A percentile compares a stretch with the other conserved stretches of the same genome.
Evolutionary conservation across 805 yeast genomes (phyloP).

Genomic region (Nakazawaea populi): DNA sequence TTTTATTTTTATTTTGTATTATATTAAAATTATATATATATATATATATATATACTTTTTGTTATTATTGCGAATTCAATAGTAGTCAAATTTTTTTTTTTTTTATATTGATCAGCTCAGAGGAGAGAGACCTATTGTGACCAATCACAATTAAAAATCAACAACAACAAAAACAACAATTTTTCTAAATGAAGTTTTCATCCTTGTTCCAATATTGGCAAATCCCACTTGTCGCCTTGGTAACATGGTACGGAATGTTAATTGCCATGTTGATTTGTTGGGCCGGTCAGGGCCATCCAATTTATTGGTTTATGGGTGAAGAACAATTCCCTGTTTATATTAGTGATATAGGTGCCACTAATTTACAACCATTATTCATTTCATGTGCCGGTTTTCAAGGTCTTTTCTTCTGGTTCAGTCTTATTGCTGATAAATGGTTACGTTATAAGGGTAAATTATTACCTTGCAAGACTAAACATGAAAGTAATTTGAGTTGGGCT

Average conservation of each 20-base stretch:
- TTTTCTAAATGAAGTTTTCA: neutral
- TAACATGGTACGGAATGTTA: slow-evolving; percentile 90
- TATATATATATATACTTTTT: too few relatives aligned
- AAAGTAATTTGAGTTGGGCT: slow-evolving; percentile 21
- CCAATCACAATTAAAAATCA: too few relatives aligned
- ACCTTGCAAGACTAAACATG: slow-evolving; percentile 37
- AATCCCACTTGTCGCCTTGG: slow-evolving; percentile 59
- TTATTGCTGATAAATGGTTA: slow-evolving; percentile 56
- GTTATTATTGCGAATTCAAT: too few relatives aligned
- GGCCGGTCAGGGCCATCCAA: slow-evolving; percentile 77
- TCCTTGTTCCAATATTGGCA: slow-evolving; percentile 14
- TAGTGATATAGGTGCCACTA: slow-evolving; percentile 85
- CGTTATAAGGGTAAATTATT: slow-evolving; percentile 52
- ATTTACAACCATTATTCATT: slow-evolving; percentile 78
- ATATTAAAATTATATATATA: too few relatives aligned
- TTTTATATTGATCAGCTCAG: neutral
- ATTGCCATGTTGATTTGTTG: slow-evolving; percentile 72
- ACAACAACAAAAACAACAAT: neutral
- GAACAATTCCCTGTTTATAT: slow-evolving; percentile 58
- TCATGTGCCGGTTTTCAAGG: slow-evolving; percentile 76
- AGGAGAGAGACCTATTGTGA: too few relatives aligned
- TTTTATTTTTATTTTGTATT: too few relatives aligned
- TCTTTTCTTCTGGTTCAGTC: slow-evolving; percentile 58
- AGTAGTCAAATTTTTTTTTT: neutral
- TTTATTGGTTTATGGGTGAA: slow-evolving; percentile 46